phyloP scores from a whole-genome alignment of 129 eudicot species.

The Smallanthus sonchifolius region DNA sequence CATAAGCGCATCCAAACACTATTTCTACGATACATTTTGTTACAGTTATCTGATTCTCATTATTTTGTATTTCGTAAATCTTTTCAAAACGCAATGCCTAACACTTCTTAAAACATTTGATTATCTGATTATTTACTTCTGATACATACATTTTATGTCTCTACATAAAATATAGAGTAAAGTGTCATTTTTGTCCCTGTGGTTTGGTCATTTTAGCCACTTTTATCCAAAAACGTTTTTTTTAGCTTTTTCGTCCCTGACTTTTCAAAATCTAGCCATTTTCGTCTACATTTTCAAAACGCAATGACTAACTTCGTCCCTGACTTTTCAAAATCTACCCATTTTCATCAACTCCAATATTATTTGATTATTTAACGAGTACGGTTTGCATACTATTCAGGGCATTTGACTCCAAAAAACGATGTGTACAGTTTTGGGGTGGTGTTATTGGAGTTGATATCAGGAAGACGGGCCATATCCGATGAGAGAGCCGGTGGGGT shows the following conservation, averaged over 20 bases:
- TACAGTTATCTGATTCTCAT: neutral
- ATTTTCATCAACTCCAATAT: neutral
- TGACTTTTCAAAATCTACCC: no score
- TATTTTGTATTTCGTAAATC: neutral
- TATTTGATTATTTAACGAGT: neutral
- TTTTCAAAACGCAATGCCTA: neutral
- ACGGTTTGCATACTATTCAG: slow-evolving; percentile 15
- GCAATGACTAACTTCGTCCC: no score
- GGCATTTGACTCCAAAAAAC: slow-evolving; percentile 72
- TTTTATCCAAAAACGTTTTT: no score
- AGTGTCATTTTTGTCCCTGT: no score
- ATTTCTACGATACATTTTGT: neutral
- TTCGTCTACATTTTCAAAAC: no score
- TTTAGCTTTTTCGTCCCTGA: no score
- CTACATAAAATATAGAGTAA: neutral
- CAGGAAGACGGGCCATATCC: slow-evolving; percentile 72
- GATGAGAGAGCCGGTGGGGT: slow-evolving; percentile 62
- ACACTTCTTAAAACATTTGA: neutral
- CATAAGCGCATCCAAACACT: neutral
- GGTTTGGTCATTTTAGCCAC: no score
- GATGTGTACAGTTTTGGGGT: slow-evolving; percentile 88
- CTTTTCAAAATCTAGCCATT: no score
- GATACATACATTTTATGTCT: neutral
- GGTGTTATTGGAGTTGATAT: slow-evolving; percentile 58
- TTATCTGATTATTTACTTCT: neutral